phyloP scores from a whole-genome alignment of 371 early-diverging fungal genomes.

The Rhizopus delemar region DNA sequence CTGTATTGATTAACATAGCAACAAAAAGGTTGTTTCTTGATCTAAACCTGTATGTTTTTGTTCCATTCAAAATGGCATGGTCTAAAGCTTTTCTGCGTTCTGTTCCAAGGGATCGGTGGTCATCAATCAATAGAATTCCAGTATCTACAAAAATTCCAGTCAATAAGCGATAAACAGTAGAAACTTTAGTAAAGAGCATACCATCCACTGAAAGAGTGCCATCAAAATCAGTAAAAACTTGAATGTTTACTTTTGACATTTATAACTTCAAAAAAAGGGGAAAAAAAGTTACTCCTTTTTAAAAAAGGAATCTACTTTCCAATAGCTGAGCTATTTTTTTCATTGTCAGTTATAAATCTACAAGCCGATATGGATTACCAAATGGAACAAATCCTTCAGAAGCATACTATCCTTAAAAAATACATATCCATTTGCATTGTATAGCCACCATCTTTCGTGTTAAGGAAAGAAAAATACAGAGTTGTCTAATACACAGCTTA shows the following conservation, averaged over 20 bases:
- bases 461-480: too few species aligned
- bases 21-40: neutral
- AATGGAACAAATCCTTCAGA: too few species aligned
- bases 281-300: neutral
- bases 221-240: conserved; percentile 54
- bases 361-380: too few species aligned
- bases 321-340: too few species aligned
- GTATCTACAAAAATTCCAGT: conserved; percentile 29
- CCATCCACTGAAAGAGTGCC: conserved; percentile 53
- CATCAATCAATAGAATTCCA: conserved; percentile 47
- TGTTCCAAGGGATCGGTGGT: conserved; percentile 44
- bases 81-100: conserved; percentile 45
- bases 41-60: conserved; percentile 41
- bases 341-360: too few species aligned
- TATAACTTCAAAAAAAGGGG: neutral
- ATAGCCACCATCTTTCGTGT: too few species aligned
- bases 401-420: too few species aligned
- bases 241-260: conserved; percentile 27
- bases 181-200: conserved; percentile 7
- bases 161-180: neutral
- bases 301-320: neutral
- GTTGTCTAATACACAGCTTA: too few species aligned
- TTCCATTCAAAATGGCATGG: conserved; percentile 40
- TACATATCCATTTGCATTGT: too few species aligned
- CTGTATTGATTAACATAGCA: neutral